phyloP scores from a whole-genome alignment of 768 basidiomycete genomes.

The Holtermanniella nyarrowii region DNA sequence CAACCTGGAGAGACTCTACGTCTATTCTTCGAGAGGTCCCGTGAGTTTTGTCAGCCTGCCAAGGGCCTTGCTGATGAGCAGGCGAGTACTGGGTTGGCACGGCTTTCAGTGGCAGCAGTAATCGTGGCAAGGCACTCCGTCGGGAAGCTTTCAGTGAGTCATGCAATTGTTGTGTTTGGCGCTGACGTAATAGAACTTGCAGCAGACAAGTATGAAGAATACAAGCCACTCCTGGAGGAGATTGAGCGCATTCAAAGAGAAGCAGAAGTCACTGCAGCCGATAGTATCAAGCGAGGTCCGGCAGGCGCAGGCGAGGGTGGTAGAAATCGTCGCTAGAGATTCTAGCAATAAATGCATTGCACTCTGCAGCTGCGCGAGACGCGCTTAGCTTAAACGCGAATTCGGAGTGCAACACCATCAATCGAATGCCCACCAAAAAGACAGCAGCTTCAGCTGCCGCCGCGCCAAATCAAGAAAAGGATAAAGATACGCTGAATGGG shows the following conservation, averaged over 20 bases:
- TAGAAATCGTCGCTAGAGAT: neutral
- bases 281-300: neutral
- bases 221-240: constrained; percentile 71
- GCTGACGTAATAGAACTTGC: constrained; percentile 32
- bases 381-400: neutral
- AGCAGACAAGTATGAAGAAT: constrained; percentile 45
- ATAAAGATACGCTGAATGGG: neutral
- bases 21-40: constrained; percentile 68
- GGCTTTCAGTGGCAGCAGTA: constrained; percentile 52
- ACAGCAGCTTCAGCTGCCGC: neutral
- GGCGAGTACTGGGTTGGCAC: constrained; percentile 73
- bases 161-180: neutral
- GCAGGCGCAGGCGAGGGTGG: neutral
- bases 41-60: constrained; percentile 43
- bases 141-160: constrained; percentile 57
- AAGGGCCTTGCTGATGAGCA: constrained; percentile 26
- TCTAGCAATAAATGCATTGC: neutral
- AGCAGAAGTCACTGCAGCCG: constrained; percentile 42
- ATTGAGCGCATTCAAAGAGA: constrained; percentile 73
- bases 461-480: no score
- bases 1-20: constrained; percentile 74
- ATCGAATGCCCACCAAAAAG: neutral
- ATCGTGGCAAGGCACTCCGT: constrained; percentile 65
- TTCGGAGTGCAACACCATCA: neutral
- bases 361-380: no score